These are phyloP conservation scores for Gnetum montanum DNA, from an alignment of 75 land plant genomes.

Conservation along the genomic window DNA sequence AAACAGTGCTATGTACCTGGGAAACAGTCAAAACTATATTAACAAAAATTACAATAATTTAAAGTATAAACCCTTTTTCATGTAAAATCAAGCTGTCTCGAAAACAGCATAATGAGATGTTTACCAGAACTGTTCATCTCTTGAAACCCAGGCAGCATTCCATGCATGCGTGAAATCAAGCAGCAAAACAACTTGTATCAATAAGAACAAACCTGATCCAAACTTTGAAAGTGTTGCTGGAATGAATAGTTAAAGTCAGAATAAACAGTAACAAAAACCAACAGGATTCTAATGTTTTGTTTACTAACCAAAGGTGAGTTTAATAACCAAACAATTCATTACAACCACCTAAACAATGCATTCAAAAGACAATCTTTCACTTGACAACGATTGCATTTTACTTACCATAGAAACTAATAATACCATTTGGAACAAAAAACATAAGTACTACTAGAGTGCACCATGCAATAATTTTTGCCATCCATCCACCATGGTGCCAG, in stretches of 20 bases:
- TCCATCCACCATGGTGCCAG: conserved; percentile 99
- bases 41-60: neutral
- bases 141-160: conserved; percentile 97
- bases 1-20: conserved; percentile 67
- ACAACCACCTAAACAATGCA: neutral
- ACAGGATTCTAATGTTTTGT: neutral
- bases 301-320: too few species aligned
- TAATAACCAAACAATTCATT: too few species aligned
- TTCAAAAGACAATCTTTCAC: neutral
- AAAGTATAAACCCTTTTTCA: too few species aligned
- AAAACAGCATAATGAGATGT: conserved; percentile 17
- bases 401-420: conserved; percentile 78
- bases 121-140: conserved; percentile 92
- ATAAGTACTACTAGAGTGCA: conserved; percentile 56
- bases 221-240: conserved; percentile 70
- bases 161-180: conserved; percentile 82
- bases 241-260: conserved; percentile 1
- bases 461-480: conserved; percentile 79
- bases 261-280: neutral
- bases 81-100: conserved; percentile 23
- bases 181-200: conserved; percentile 83
- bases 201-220: conserved; percentile 85
- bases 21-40: conserved; percentile 5
- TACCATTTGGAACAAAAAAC: conserved; percentile 86
- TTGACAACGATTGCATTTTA: too few species aligned